Conservation (phyloP, 2,329 filamentous ascomycete species). For the Talaromyces pinophilus region DNA sequence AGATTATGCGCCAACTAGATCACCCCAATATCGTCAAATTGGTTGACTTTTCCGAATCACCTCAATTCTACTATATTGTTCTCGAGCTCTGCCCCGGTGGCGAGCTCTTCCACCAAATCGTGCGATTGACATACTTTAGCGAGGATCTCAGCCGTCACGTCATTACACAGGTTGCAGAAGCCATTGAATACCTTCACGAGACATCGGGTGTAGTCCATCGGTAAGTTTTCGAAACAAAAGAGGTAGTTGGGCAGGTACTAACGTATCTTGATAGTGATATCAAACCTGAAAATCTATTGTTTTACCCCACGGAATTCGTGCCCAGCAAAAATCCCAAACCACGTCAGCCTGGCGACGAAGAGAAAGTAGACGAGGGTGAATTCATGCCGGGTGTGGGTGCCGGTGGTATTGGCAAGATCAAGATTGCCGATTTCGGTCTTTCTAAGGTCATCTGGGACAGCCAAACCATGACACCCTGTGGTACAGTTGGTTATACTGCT, state of each 20-base stretch:
- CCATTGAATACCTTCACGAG: constrained; percentile 90
- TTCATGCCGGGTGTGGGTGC: constrained; percentile 78
- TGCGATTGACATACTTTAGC: constrained; percentile 96
- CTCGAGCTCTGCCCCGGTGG: constrained; percentile 93
- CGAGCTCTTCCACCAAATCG: constrained; percentile 97
- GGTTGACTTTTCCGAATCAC: constrained; percentile 88
- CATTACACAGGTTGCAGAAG: constrained; percentile 91
- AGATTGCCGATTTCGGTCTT: constrained; percentile 96
- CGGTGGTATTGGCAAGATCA: constrained; percentile 91
- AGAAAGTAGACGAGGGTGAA: constrained; percentile 95
- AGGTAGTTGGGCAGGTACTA: background rate
- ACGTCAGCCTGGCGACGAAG: constrained; percentile 83
- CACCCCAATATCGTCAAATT: constrained; percentile 96
- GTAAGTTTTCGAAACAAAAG: constrained; percentile 55
- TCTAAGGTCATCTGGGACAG: constrained; percentile 99
- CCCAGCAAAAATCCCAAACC: constrained; percentile 80
- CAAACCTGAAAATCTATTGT: constrained; percentile 96
- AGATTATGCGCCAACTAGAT: constrained; percentile 96
- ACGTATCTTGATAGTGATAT: constrained; percentile 69
- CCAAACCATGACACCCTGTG: constrained; percentile 98
- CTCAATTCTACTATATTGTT: constrained; percentile 96
- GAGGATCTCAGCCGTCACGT: constrained; percentile 93
- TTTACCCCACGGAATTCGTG: constrained; percentile 80
- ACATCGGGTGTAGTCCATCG: constrained; percentile 94
- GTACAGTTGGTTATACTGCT: constrained; percentile 95